A percentile compares a stretch with the other conserved stretches of the same genome.
Conservation (phyloP, 495 filamentous ascomycete genomes). For the Diplogelasinospora grovesii region DNA sequence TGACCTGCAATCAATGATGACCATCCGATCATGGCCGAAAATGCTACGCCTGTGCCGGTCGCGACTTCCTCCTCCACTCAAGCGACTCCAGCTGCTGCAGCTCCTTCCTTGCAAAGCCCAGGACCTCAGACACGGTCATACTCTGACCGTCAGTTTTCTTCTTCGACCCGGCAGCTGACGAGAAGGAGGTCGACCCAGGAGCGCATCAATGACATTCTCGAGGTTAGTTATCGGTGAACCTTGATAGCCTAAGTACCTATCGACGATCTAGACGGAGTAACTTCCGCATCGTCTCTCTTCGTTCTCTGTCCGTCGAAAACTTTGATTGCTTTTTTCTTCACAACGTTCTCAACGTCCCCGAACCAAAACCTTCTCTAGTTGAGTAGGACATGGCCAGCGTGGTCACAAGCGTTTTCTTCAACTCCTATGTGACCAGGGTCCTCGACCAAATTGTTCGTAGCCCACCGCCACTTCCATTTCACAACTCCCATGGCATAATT, state of each 20-base stretch:
- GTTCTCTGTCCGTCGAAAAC: background rate
- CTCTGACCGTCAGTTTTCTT: conserved; percentile 5
- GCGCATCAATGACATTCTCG: conserved; percentile 36
- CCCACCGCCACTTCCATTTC: background rate
- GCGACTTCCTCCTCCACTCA: background rate
- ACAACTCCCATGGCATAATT: too few species aligned
- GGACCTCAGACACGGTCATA: background rate
- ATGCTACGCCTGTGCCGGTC: background rate
- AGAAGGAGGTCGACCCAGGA: conserved; percentile 31
- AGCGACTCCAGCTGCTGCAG: too few species aligned
- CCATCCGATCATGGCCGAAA: background rate
- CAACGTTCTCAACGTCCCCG: background rate
- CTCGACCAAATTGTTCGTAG: conserved; percentile 20
- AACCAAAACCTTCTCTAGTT: background rate
- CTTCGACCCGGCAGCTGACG: conserved; percentile 7
- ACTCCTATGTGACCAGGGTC: conserved; percentile 11
- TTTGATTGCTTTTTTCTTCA: background rate
- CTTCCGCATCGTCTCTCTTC: background rate
- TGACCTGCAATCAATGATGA: background rate
- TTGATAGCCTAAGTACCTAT: background rate
- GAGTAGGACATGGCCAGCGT: conserved; percentile 17
- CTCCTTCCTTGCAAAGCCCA: too few species aligned
- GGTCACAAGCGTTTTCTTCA: conserved; percentile 15
- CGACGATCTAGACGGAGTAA: background rate
- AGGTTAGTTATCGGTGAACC: conserved; percentile 28